These are phyloP conservation scores for Mortierella sp. DNA, from an alignment of 371 early-diverging fungal genomes.

Conservation along the genomic window DNA sequence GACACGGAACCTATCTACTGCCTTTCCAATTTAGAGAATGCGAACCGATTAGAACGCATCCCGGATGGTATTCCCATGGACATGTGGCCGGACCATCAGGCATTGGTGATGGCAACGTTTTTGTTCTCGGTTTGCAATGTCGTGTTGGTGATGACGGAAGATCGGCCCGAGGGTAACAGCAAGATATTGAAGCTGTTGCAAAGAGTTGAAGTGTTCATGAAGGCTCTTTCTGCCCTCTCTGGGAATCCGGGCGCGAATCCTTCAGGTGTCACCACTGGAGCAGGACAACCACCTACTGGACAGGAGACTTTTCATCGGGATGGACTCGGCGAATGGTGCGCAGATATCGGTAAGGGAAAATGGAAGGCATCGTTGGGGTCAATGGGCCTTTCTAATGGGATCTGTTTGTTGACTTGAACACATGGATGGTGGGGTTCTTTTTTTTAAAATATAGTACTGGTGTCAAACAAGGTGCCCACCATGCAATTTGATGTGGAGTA, in stretches of 20 bases:
- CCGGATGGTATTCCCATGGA: constrained; percentile 62
- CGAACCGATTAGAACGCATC: constrained; percentile 57
- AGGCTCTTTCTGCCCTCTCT: constrained; percentile 31
- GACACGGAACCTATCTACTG: constrained; percentile 75
- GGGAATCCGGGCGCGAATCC: neutral
- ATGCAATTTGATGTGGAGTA: constrained; percentile 28
- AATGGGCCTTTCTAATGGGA: too few species aligned
- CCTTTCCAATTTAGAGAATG: constrained; percentile 65
- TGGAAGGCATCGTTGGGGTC: neutral
- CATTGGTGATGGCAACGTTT: constrained; percentile 56
- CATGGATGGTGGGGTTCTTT: too few species aligned
- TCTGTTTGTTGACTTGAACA: too few species aligned
- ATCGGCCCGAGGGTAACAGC: constrained; percentile 13
- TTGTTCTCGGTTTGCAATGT: constrained; percentile 76
- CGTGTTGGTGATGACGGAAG: constrained; percentile 69
- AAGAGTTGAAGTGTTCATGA: constrained; percentile 41
- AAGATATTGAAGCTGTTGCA: constrained; percentile 29
- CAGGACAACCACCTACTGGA: constrained; percentile 4
- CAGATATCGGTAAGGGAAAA: constrained; percentile 36
- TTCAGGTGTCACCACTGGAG: constrained; percentile 2
- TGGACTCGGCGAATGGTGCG: constrained; percentile 50
- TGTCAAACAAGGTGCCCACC: constrained; percentile 37
- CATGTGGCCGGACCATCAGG: constrained; percentile 67
- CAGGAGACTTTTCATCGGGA: constrained; percentile 13
- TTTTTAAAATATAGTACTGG: constrained; percentile 17